A percentile compares a stretch with the other conserved stretches of the same genome.
phyloP scores from a whole-genome alignment of 345 rosid genomes.

The Erysimum cheiranthoides region DNA sequence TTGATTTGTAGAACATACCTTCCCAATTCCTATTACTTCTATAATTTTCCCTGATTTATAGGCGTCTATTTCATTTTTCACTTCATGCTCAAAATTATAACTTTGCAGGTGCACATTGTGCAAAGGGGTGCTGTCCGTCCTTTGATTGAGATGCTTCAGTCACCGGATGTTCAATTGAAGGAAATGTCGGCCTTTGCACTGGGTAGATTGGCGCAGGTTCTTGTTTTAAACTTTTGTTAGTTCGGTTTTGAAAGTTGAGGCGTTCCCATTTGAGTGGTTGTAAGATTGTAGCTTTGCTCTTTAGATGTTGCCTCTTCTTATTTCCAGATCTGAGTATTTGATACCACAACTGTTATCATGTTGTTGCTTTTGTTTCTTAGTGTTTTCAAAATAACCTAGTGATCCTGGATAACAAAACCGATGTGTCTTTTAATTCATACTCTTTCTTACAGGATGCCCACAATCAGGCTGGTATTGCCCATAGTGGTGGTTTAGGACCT shows the following conservation, averaged over 20 bases:
- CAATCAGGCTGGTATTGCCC: constrained; percentile 97
- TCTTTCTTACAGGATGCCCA: constrained; percentile 72
- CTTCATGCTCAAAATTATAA: constrained; percentile 1
- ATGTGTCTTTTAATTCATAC: constrained; percentile 18
- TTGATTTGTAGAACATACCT: constrained; percentile 9
- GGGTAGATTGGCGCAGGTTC: constrained; percentile 99
- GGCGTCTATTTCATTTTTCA: constrained; percentile 18
- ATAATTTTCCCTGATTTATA: not conserved
- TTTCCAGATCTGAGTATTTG: not conserved
- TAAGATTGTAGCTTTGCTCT: constrained; percentile 2
- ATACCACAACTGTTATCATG: not conserved
- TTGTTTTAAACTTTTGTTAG: constrained; percentile 26
- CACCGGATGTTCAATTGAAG: constrained; percentile 84
- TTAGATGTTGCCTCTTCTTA: constrained; percentile 10
- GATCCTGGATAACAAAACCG: not conserved
- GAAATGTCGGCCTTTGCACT: constrained; percentile 99
- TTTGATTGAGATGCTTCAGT: constrained; percentile 93
- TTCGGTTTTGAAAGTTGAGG: constrained; percentile 11
- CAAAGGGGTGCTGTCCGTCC: constrained; percentile 98
- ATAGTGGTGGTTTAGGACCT: constrained; percentile 90
- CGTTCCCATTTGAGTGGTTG: constrained; percentile 20
- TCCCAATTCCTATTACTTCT: constrained; percentile 7
- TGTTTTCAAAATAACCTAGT: not conserved
- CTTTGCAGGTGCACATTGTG: constrained; percentile 92
- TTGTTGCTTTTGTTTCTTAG: not conserved